Base-by-base conservation (phyloP, 768 basidiomycete species). In the Tulasnella sp. region DNA sequence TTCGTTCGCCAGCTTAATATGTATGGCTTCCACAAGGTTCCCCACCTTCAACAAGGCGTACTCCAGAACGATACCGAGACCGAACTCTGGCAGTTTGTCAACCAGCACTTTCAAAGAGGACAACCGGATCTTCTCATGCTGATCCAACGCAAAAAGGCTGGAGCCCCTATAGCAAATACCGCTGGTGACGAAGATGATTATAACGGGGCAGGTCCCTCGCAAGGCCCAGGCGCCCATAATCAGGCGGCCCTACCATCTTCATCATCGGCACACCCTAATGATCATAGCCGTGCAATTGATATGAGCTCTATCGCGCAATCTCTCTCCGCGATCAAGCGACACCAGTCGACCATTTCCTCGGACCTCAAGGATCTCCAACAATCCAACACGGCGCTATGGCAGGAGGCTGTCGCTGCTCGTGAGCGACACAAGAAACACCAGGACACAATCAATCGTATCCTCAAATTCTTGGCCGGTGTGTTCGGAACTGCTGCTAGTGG, bases 21-120 rank as follows among this genome's bases (percentile, higher is more conserved):
- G 88, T 96, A 94, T 71, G 89, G 89, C 56, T 92, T 93, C 70
- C 88, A 89, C 78, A 88, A 88, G 75, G 90, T 97, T 49, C 94
- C 93, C 0, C 93, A 98, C 69, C 82, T 97, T 19, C 93, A 95
- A 67, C 89, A 95, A 70, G 93, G 94, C 48, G 92, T 91, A 26
- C 78, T 97, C 63, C 86, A 84, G 68, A 80, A 82, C 69, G 89
- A 93, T 60, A 76, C 80, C 55, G 86, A 86, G 63, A 82, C 80
- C 48, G 91, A 94, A 67, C 80, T 84, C 56, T 88, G 86, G 85
- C 91, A 97, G 70, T 99, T 97, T 72, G 83, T 83, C 61, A 91
- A 96, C 69, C 81, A 84, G 3, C 83, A 89, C 70, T 99, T 99
- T 69, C 81, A 83, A 65, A 81, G 89, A 2, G 91, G 82, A 17